Base-by-base conservation (phyloP, 805 yeast species). In the Blastobotrys peoriensis region DNA sequence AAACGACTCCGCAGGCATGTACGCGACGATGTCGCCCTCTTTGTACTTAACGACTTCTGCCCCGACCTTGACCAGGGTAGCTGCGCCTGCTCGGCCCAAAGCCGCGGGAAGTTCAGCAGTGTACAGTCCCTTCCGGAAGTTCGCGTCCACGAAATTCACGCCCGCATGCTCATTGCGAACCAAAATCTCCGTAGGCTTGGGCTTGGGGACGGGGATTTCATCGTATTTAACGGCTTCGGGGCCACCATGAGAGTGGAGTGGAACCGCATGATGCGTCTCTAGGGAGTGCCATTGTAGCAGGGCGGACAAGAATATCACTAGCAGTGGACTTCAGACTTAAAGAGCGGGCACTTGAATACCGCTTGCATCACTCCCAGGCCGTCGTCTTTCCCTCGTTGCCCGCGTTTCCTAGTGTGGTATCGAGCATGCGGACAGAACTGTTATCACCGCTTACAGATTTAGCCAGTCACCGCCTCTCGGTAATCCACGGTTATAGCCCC, bases 81-180 rank as follows among this genome's bases (percentile, higher is more conserved):
- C 95, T 3, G 63, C 55, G 8, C 57, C 64, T 48, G 73, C 78
- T 48, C 87, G 71, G 18, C 96, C 96, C 23, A 84, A 67, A 20
- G 76, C 64, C 49, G 69, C 72, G 0, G 97, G 97, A 19, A 52
- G 43, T 22, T 65, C 56, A 10, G 69, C 56, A 4, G 86, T 83
- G 58, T 89, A 89, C 3, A 83, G 56, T 3, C 96, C 96, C 41
- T 67, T 74, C 59, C 96, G 75, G 68, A 85, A 85, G 64, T 88
- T 88, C 3, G 79, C 69, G 57, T 89, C 96, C 51, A 87, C 83
- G 68, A 76, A 84, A 55, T 87, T 87, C 56, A 87, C 67, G 27
- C 98, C 98, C 9, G 88, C 73, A 54, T 76, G 87, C 45, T 68
- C 71, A 70, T 83, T 85, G 64, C 83, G 81, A 58, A 89, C 70